Conservation (phyloP, 1,139 yeast genomes). For the Saccharomyces pastorianus region DNA sequence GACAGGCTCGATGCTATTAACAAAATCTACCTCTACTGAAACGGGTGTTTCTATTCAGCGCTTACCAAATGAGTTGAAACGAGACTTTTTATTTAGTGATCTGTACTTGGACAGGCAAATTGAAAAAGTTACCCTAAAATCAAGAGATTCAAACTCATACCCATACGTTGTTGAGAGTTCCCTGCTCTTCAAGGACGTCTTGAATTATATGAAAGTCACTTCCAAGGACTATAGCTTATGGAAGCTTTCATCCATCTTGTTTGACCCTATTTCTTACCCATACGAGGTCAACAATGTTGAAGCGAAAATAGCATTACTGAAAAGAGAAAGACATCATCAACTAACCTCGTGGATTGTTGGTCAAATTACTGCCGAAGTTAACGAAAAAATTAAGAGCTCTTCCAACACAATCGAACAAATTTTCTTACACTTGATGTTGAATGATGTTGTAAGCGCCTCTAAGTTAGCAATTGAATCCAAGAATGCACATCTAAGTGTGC, state of each 20-base stretch:
- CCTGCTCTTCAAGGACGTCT: slow-evolving; percentile 19
- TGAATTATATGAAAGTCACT: slow-evolving; percentile 10
- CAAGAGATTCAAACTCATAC: slow-evolving; percentile 24
- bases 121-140: slow-evolving; percentile 10
- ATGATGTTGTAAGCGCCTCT: slow-evolving; percentile 57
- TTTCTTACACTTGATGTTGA: slow-evolving; percentile 46
- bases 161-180: slow-evolving; percentile 30
- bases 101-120: slow-evolving; percentile 16
- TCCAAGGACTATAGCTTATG: slow-evolving; percentile 34
- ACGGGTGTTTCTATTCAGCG: slow-evolving; percentile 8
- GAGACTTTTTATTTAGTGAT: slow-evolving; percentile 7
- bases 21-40: slow-evolving; percentile 8
- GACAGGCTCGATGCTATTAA: slow-evolving; percentile 16
- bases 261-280: slow-evolving; percentile 36
- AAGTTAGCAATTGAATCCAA: slow-evolving; percentile 48
- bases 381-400: slow-evolving; percentile 24
- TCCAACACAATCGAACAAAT: slow-evolving; percentile 38
- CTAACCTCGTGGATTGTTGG: slow-evolving; percentile 54
- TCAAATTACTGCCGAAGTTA: slow-evolving; percentile 42
- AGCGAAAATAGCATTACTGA: slow-evolving; percentile 31
- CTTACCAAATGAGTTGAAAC: neutral
- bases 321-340: slow-evolving; percentile 38
- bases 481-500: slow-evolving; percentile 60
- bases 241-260: slow-evolving; percentile 50
- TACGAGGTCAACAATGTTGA: slow-evolving; percentile 28